Conservation (phyloP, 345 rosid species). For the Odontarrhena argentea region DNA sequence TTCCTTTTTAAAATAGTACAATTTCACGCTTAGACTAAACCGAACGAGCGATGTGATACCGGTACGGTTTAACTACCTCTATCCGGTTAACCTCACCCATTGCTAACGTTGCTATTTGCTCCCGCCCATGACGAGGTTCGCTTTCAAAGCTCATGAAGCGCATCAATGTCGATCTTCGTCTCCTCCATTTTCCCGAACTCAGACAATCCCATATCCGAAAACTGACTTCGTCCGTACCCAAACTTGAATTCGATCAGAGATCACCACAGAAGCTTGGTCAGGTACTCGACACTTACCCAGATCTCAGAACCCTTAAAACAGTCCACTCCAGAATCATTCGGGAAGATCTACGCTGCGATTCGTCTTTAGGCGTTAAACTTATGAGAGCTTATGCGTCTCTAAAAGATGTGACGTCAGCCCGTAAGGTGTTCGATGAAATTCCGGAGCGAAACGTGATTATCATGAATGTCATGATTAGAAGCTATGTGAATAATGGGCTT, state of each 20-base stretch:
- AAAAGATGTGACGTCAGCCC: conserved; percentile 51
- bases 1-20: too few species aligned
- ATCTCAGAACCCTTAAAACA: conserved; percentile 47
- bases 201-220: conserved; percentile 24
- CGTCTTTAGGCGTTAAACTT: conserved; percentile 61
- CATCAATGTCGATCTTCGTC: conserved; percentile 35
- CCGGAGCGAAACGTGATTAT: conserved; percentile 64
- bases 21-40: too few species aligned
- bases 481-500: conserved; percentile 57
- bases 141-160: conserved; percentile 50
- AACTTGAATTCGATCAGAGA: conserved; percentile 8
- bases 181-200: conserved; percentile 39
- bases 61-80: conserved; percentile 25
- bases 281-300: conserved; percentile 59
- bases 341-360: conserved; percentile 38
- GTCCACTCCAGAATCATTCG: conserved; percentile 49
- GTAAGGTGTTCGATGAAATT: conserved; percentile 71
- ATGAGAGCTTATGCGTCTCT: conserved; percentile 58
- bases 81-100: conserved; percentile 1
- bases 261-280: conserved; percentile 43
- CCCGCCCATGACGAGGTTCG: conserved; percentile 13
- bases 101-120: background rate
- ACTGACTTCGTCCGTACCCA: conserved; percentile 26
- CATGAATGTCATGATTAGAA: conserved; percentile 75
- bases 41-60: background rate